Conservation (phyloP, 1,284 basidiomycete genomes). For the Pseudozyma sp. region DNA sequence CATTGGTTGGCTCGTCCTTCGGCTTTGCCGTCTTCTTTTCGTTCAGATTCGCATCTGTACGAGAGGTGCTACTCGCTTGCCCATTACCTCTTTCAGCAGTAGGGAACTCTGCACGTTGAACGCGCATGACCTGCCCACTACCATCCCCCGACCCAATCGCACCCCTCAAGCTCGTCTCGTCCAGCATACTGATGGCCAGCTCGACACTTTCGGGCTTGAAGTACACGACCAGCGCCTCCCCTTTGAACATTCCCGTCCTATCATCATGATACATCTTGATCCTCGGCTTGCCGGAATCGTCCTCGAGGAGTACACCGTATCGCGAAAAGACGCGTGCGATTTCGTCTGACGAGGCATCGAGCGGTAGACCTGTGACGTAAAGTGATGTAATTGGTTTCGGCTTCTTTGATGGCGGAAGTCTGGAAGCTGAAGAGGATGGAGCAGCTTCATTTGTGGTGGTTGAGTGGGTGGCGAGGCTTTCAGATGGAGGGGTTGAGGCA, state of each 20-base stretch:
- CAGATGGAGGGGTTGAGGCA: constrained; percentile 6
- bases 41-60: background rate
- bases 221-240: constrained; percentile 94
- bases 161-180: constrained; percentile 90
- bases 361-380: constrained; percentile 87
- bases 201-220: constrained; percentile 95
- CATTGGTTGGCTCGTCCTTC: background rate
- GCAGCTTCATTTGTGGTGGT: background rate
- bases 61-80: background rate
- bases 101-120: constrained; percentile 83
- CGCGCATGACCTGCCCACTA: constrained; percentile 79
- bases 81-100: background rate
- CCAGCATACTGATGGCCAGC: constrained; percentile 85
- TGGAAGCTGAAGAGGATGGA: background rate
- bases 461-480: background rate
- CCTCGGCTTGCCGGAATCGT: constrained; percentile 85
- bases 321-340: constrained; percentile 84
- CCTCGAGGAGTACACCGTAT: constrained; percentile 92
- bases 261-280: constrained; percentile 89
- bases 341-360: constrained; percentile 80
- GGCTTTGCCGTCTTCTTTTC: constrained; percentile 6
- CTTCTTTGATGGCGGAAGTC: constrained; percentile 30
- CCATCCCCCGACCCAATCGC: constrained; percentile 73
- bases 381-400: constrained; percentile 77
- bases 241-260: constrained; percentile 84